phyloP scores from a whole-genome alignment of 2,329 filamentous ascomycete genomes.

The Gliomastix tumulicola region DNA sequence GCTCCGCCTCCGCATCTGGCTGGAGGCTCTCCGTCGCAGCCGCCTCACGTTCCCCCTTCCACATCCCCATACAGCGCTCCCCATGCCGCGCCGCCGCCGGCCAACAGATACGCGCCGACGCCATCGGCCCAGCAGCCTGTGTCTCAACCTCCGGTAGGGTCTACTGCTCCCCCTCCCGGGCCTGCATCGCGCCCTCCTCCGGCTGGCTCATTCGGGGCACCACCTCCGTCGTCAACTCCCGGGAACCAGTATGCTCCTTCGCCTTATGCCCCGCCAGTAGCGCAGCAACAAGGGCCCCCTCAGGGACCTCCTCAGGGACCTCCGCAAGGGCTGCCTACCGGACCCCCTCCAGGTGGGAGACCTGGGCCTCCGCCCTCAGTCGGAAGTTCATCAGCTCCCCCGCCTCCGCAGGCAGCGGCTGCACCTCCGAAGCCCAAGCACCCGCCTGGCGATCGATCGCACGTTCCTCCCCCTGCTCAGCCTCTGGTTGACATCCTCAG shows the following conservation, averaged over 20 bases:
- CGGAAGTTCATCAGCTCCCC: slow-evolving; percentile 28
- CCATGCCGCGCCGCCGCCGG: slow-evolving; percentile 60
- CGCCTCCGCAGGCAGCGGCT: slow-evolving; percentile 38
- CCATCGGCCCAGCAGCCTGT: slow-evolving; percentile 47
- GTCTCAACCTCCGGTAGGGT: slow-evolving; percentile 29
- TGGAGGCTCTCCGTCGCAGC: slow-evolving; percentile 57
- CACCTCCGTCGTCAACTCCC: slow-evolving; percentile 36
- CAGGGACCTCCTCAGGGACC: slow-evolving; percentile 34
- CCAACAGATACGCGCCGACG: slow-evolving; percentile 69
- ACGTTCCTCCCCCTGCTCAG: slow-evolving; percentile 73
- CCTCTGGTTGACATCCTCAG: slow-evolving; percentile 75
- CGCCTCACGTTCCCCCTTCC: slow-evolving; percentile 61
- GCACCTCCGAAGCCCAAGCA: slow-evolving; percentile 55
- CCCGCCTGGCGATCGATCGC: slow-evolving; percentile 79
- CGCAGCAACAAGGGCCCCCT: slow-evolving; percentile 36
- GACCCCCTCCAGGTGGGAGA: slow-evolving; percentile 21
- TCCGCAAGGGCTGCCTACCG: slow-evolving; percentile 26
- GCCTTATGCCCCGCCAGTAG: slow-evolving; percentile 36
- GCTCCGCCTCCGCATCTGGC: slow-evolving; percentile 49
- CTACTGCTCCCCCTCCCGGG: slow-evolving; percentile 31
- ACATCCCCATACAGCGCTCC: slow-evolving; percentile 83
- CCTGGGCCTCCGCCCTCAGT: slow-evolving; percentile 18
- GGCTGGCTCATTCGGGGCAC: slow-evolving; percentile 32
- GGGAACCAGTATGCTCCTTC: slow-evolving; percentile 57
- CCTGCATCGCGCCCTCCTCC: slow-evolving; percentile 37